Evolutionary conservation across 352 stramenopile genomes (phyloP), one percentile per base, ranked within the genome.

Genomic region (Globisporangium mamillatum): DNA sequence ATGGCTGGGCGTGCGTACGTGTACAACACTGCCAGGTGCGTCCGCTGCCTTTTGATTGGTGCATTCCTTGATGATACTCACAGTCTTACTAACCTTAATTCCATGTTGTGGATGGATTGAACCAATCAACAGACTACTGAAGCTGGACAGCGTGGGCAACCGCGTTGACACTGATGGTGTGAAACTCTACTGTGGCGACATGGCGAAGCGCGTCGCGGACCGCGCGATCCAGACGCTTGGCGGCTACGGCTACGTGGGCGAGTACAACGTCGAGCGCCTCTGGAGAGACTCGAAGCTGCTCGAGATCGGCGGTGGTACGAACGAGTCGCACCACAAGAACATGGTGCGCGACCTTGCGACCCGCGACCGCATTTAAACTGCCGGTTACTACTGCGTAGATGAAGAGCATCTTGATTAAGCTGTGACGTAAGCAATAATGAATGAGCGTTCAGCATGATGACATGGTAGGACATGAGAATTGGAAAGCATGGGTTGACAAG

Each of bases 231-330:
- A 98, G 69, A 97, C 98, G 18, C 88, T 99, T 50, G 98, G 98
- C 62, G 98, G 97, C 61, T 98, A 99, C 76, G 98, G 98, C 25
- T 99, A 99, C 82, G 92, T 98, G n/a, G 97, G 97, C 60, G 98
- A 99, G 76, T 99, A 99, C 79, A 95, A 93, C 66, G 97, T 99
- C 12, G 98, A 99, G 84, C 84, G 97, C 58, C 82, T 99, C 2
- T 99, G 97, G 97, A 88, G 97, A 65, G 98, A 99, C 91, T 93
- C 97, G 14, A 99, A 99, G 80, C 77, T 99, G 60, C 79, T 99
- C n/a, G 98, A 99, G 84, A 99, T 99, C 75, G 98, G 98, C 56
- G 98, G 97, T 61, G 98, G 98, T 61, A 99, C 98, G 25, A 98
- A 99, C 71, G 97, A 99, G 80, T 98, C 94, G 56, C 97, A 99